These are phyloP conservation scores for Esteya vermicola DNA, from an alignment of 2,329 filamentous ascomycete species.

Conservation along the genomic window DNA sequence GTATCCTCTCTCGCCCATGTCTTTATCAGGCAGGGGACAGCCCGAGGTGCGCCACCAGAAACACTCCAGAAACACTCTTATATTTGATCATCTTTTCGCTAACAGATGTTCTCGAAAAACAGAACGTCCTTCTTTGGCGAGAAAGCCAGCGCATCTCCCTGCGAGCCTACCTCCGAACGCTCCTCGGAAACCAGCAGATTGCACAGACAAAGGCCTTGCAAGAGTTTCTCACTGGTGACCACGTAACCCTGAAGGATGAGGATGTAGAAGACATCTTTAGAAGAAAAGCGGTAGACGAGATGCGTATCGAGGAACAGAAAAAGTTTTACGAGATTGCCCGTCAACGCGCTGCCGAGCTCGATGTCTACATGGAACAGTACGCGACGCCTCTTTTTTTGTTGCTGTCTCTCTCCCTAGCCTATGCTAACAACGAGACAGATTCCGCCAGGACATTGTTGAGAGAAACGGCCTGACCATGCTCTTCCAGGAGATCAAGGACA, in stretches of 20 bases:
- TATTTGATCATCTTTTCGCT: too few species aligned
- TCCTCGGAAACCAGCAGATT: constrained; percentile 73
- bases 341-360: constrained; percentile 77
- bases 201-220: constrained; percentile 70
- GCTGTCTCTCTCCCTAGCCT: too few species aligned
- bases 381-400: constrained; percentile 16
- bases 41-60: too few species aligned
- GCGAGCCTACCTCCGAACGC: constrained; percentile 73
- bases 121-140: constrained; percentile 51
- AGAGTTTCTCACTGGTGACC: constrained; percentile 66
- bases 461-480: constrained; percentile 78
- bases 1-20: neutral
- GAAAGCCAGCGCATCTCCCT: constrained; percentile 87
- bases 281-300: constrained; percentile 72
- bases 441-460: constrained; percentile 53
- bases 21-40: neutral
- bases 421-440: constrained; percentile 23
- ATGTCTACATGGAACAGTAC: constrained; percentile 94
- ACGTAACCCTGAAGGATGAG: constrained; percentile 62
- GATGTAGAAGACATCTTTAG: constrained; percentile 69
- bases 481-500: constrained; percentile 85
- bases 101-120: neutral
- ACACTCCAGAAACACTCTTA: too few species aligned
- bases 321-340: constrained; percentile 92
- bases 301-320: constrained; percentile 81